Evolutionary conservation across 2,329 filamentous ascomycete species (phyloP).

Genomic region (Fusarium verrucosum): DNA sequence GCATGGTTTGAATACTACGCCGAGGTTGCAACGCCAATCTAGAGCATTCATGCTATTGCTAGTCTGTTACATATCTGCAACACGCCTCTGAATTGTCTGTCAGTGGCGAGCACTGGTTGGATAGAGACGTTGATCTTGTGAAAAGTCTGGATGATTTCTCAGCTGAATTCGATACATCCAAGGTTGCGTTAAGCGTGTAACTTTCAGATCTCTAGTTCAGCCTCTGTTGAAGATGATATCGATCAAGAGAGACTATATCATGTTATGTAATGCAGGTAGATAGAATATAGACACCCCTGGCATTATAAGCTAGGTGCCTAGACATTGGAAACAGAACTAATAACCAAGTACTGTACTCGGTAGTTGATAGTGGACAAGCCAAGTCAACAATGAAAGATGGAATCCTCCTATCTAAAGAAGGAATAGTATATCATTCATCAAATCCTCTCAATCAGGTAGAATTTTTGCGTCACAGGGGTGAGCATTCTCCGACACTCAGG

Average conservation of each 20-base stretch:
- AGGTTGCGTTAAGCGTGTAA: not conserved
- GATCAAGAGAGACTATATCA: not conserved
- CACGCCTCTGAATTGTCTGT: not conserved
- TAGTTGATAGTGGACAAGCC: not conserved
- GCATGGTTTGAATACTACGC: slow-evolving; percentile 15
- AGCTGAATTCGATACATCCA: not conserved
- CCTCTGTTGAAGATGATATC: not conserved
- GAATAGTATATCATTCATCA: slow-evolving; percentile 1
- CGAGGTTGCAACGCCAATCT: slow-evolving; percentile 12
- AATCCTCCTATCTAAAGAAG: not conserved
- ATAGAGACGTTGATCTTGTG: not conserved
- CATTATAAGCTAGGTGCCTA: not conserved
- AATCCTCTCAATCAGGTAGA: not conserved
- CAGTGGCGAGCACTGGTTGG: not conserved
- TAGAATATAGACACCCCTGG: slow-evolving; percentile 6
- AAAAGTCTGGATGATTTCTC: not conserved
- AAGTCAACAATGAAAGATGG: not conserved
- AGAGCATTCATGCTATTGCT: slow-evolving; percentile 20
- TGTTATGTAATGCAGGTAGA: no score
- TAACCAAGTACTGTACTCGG: no score
- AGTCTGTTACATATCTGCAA: slow-evolving; percentile 29
- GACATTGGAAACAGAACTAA: slow-evolving; percentile 12
- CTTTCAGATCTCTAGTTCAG: no score
- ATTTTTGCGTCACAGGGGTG: slow-evolving; percentile 18
- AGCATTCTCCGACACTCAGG: slow-evolving; percentile 27